Percentiles rank a stretch among this genome's conserved stretches.
These are phyloP conservation scores for Acmispon strigosus DNA, from an alignment of 306 rosid species.

Conservation along the genomic window DNA sequence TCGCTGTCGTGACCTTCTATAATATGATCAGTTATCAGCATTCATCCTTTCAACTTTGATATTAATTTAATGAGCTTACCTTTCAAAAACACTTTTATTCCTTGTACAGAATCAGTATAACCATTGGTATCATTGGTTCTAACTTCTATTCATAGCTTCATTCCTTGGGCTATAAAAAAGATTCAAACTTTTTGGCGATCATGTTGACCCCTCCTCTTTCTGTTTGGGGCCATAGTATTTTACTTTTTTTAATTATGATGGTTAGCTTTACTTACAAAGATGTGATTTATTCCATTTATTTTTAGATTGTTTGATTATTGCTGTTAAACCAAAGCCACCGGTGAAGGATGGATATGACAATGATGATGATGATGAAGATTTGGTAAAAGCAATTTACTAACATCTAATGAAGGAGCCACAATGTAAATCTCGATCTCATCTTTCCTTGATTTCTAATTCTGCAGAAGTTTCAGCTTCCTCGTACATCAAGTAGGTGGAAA, in stretches of 20 bases:
- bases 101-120: not conserved
- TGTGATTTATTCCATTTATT: not conserved
- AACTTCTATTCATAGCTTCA: not conserved
- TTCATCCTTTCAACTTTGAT: not conserved
- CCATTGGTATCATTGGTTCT: not conserved
- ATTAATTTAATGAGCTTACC: not conserved
- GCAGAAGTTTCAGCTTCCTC: constrained; percentile 90
- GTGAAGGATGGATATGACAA: constrained; percentile 55
- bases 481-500: constrained; percentile 77
- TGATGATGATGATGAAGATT: constrained; percentile 69
- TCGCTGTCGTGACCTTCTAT: not conserved
- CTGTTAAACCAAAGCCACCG: constrained; percentile 92
- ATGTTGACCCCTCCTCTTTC: too few species aligned
- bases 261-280: constrained; percentile 11
- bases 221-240: too few species aligned
- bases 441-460: constrained; percentile 21
- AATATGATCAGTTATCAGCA: not conserved
- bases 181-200: not conserved
- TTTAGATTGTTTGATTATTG: constrained; percentile 75
- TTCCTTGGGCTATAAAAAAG: not conserved
- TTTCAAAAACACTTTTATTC: not conserved
- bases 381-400: constrained; percentile 44
- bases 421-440: not conserved
- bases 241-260: too few species aligned
- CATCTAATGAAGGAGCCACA: constrained; percentile 2